Evolutionary conservation across 2,329 filamentous ascomycete genomes (phyloP), one percentile per base, ranked within the genome.

Genomic region (Ophiostoma fasciatum): DNA sequence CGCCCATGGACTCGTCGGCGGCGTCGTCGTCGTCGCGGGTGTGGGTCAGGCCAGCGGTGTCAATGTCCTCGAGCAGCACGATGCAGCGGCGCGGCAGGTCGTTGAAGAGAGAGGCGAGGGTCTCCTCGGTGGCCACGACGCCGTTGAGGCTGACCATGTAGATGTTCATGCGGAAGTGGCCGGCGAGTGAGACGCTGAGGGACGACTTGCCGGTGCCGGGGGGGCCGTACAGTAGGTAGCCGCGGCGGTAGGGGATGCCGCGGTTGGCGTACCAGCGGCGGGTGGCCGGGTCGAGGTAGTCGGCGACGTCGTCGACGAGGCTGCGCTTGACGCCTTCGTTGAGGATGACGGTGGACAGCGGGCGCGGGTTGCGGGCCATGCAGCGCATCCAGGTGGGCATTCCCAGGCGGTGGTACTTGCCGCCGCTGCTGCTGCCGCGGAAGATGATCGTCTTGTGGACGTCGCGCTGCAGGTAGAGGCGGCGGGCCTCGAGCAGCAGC

Each of bases 211-310:
- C 82, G 0, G 81, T 87, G 1, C 82, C 82, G 0, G 82, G 82
- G 0, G 82, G 82, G 0, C 84, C 84, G 44, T 87, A 65, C 13
- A 93, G 72, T 0, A 93, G 68, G 49, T 90, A 93, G 0, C 84
- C 85, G 5, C 84, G 68, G 12, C 84, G 71, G 52, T 92, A 92
- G 0, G 85, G 84, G 21, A 93, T 88, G 1, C 84, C 84, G 7
- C 83, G 69, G 45, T 82, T 79, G 0, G 77, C 67, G 51, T 94
- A 93, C 82, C 83, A 93, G n/a, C 74, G 64, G 30, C 70, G 63
- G 0, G 74, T 78, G 11, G 61, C 55, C 0, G 73, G 73, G 42
- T 72, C 61, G 25, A 80, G 64, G 47, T 79, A 79, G 46, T 78
- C 72, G 19, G 60, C 61, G 22, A 76, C 65, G 46, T 79, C 75